Evolutionary conservation across 495 filamentous ascomycete genomes (phyloP), one percentile per base, ranked within the genome.

Genomic region (Endocarpon pusillum): DNA sequence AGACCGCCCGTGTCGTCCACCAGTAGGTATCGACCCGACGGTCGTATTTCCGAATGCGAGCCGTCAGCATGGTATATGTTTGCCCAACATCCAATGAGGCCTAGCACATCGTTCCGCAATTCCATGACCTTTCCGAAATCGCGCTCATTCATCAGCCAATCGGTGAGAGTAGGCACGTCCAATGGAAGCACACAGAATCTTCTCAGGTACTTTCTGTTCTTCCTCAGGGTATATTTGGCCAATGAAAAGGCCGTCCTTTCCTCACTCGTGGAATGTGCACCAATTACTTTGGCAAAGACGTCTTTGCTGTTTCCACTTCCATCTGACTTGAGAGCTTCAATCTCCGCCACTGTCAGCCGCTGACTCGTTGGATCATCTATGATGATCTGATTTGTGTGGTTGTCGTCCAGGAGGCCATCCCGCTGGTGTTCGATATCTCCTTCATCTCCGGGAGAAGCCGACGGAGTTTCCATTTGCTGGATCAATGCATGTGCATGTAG

Each of bases 181-280:
- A 96, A 45, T 0, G 83, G 86, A 18, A 87, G 55, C 0, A 86
- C 67, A 1, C 78, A 85, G 41, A 97, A 94, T 14, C 84, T 62
- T 40, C 74, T 71, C 40, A 94, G 67, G 47, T 91, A 96, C 58
- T 97, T 97, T 51, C 75, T 87, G 25, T 77, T 75, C 61, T 97
- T 97, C 15, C 89, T 68, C 11, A 96, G 59, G 30, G 84, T 91
- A 48, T 97, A 97, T 51, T 97, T 97, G 16, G 86, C 84, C 14
- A 94, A 58, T 4, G 81, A 83, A 53, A 92, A 97, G 2, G 76
- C 68, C 0, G 89, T 94, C 61, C 96, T 97, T 59, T 97, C 78
- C 40, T 91, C 84, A 19, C 96, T 58, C 0, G 76, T 80, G 3
- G 73, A 69, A 55, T 97, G 89, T 10, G 80, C 83, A 14, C 78